Base-by-base conservation (phyloP, 768 basidiomycete genomes). In the Psilocybe sp. region DNA sequence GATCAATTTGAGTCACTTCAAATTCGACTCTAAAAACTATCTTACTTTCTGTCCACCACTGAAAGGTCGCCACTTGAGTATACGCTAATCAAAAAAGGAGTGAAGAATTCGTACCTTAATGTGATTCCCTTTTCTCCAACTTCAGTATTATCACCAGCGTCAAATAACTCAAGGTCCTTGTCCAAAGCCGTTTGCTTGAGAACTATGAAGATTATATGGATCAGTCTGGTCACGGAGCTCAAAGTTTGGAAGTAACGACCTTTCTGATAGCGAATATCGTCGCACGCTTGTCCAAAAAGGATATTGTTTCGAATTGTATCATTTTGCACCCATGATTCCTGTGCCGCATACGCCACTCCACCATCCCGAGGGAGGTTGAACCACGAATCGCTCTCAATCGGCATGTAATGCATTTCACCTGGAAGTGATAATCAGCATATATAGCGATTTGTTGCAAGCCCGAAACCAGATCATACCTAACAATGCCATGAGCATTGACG, bases 301-400 rank as follows among this genome's bases (percentile, higher is more conserved):
- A 94, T 85, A 60, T 93, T 93, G 34, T 89, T 85, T 69, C 79
- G 57, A 46, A 87, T 85, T 0, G 85, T 88, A 50, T 84, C 85
- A 55, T 88, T 90, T 64, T 84, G 78, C 6, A 89, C 82, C 89
- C 88, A 94, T 3, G 86, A 82, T 60, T 89, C 88, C 64, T 92
- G 90, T 5, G 85, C 85, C 2, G 86, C 85, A 61, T 87, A 90
- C 3, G 87, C 81, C 16, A 92, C 75, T 8, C 89, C 88, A 2
- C 75, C 74, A 5, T 65, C 66, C 5, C 87, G 72, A 35, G 89
- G 89, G 4, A 91, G 75, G 54, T 79, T 80, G 66, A 76, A 85
- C 75, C 78, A 86, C 0, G 85, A 79, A 28, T 76, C 74, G 5
- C 76, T 70, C n/a, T 67, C 63, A 5, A 67, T 65, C 4, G 77